These are phyloP conservation scores for Penicillium crystallinum DNA, from an alignment of 495 filamentous ascomycete genomes.

Conservation along the genomic window DNA sequence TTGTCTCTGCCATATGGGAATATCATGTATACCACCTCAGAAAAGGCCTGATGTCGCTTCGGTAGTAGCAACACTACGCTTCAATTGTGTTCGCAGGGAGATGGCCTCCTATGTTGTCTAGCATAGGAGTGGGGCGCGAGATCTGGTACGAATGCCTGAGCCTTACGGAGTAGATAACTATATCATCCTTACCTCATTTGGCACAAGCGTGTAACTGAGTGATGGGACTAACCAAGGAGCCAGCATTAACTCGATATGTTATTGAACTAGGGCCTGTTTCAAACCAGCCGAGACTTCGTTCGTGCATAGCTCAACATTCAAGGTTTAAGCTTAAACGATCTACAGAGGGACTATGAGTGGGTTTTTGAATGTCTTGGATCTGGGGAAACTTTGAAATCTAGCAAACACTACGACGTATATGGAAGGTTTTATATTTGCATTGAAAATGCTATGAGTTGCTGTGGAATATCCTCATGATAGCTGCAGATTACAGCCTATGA, in stretches of 20 bases:
- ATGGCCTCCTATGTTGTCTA: no score
- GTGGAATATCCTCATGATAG: not conserved
- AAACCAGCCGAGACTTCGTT: not conserved
- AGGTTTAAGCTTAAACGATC: constrained; percentile 22
- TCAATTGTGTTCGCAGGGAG: not conserved
- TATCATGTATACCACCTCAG: no score
- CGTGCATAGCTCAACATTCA: constrained; percentile 7
- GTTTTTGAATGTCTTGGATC: constrained; percentile 5
- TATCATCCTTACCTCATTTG: constrained; percentile 1
- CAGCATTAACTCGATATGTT: not conserved
- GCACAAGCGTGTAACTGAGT: constrained; percentile 1
- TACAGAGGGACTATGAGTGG: constrained; percentile 15
- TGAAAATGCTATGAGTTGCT: not conserved
- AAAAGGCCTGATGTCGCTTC: not conserved
- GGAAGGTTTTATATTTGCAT: not conserved
- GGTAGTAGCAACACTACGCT: not conserved
- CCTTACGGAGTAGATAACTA: not conserved
- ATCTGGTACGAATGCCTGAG: not conserved
- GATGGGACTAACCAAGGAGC: not conserved
- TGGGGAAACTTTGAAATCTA: not conserved
- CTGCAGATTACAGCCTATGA: not conserved
- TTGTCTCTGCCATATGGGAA: no score
- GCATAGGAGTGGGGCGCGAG: not conserved
- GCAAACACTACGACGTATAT: not conserved
- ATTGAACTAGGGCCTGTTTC: not conserved